Conservation (phyloP, 1,284 basidiomycete species). For the Rhodotorula glutinis region DNA sequence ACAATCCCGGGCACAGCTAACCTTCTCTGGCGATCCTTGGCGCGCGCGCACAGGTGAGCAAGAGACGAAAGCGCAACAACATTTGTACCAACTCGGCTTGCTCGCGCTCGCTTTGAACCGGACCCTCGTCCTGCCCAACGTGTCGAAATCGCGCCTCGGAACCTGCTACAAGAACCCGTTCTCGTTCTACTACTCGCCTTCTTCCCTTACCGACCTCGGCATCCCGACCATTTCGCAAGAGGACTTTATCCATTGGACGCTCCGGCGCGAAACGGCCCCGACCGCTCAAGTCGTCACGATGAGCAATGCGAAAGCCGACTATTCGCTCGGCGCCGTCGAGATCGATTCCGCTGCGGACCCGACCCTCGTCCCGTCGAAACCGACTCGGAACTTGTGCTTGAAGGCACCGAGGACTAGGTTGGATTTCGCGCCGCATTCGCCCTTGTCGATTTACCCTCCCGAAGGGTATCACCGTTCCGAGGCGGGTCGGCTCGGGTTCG, state of each 20-base stretch:
- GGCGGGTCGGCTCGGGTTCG: slow-evolving; percentile 36
- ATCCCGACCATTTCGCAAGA: slow-evolving; percentile 42
- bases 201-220: slow-evolving; percentile 39
- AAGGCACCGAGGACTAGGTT: slow-evolving; percentile 34
- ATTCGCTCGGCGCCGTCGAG: slow-evolving; percentile 41
- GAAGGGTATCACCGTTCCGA: slow-evolving; percentile 36
- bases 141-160: slow-evolving; percentile 43
- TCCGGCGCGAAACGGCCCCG: slow-evolving; percentile 30
- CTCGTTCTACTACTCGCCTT: slow-evolving; percentile 42
- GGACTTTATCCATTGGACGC: slow-evolving; percentile 42
- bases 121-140: slow-evolving; percentile 46
- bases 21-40: too few species aligned
- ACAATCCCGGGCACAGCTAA: too few species aligned
- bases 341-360: slow-evolving; percentile 40
- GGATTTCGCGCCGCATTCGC: slow-evolving; percentile 41
- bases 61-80: slow-evolving; percentile 46
- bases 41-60: slow-evolving; percentile 40
- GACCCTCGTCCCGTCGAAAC: slow-evolving; percentile 35
- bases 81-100: slow-evolving; percentile 46
- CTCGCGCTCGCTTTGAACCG: slow-evolving; percentile 44
- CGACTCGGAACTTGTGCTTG: slow-evolving; percentile 44
- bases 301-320: slow-evolving; percentile 23
- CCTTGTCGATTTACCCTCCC: slow-evolving; percentile 42
- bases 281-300: slow-evolving; percentile 43
- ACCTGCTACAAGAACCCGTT: slow-evolving; percentile 44